A percentile compares a stretch with the other conserved stretches of the same genome.
Conservation (phyloP, 1,139 yeast species). For the Lodderomyces margitis region DNA sequence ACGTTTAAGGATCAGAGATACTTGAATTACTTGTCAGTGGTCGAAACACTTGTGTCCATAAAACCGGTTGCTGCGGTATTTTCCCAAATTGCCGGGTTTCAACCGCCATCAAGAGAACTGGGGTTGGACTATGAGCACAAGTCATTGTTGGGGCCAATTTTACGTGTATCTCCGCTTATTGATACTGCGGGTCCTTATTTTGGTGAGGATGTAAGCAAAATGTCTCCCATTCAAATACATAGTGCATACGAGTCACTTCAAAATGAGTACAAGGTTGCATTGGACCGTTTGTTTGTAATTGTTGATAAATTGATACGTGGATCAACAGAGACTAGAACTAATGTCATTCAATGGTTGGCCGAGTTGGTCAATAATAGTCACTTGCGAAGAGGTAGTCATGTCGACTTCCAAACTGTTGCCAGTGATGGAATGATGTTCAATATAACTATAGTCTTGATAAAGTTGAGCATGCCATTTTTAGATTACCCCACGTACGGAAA, state of each 20-base stretch:
- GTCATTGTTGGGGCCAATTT: conserved; percentile 75
- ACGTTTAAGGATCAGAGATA: conserved; percentile 48
- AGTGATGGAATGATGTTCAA: conserved; percentile 84
- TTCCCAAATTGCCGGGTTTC: conserved; percentile 55
- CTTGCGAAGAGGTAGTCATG: conserved; percentile 83
- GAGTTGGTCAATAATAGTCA: conserved; percentile 76
- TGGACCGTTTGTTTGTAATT: conserved; percentile 64
- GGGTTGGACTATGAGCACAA: conserved; percentile 53
- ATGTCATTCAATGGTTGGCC: conserved; percentile 66
- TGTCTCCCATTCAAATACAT: conserved; percentile 41
- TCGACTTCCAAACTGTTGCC: conserved; percentile 64
- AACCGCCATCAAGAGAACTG: conserved; percentile 42
- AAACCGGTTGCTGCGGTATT: conserved; percentile 64
- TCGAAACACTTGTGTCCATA: conserved; percentile 58
- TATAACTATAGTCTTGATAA: conserved; percentile 62
- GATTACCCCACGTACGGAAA: conserved; percentile 59
- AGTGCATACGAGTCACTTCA: conserved; percentile 56
- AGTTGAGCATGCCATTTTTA: conserved; percentile 80
- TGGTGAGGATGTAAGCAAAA: conserved; percentile 40
- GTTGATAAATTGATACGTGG: conserved; percentile 78
- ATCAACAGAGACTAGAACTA: conserved; percentile 60
- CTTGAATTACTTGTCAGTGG: conserved; percentile 49
- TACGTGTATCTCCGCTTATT: conserved; percentile 71
- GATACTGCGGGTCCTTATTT: conserved; percentile 41
- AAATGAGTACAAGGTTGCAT: conserved; percentile 54